phyloP scores from a whole-genome alignment of 805 yeast species.

The Cyberlindnera bimundalis region DNA sequence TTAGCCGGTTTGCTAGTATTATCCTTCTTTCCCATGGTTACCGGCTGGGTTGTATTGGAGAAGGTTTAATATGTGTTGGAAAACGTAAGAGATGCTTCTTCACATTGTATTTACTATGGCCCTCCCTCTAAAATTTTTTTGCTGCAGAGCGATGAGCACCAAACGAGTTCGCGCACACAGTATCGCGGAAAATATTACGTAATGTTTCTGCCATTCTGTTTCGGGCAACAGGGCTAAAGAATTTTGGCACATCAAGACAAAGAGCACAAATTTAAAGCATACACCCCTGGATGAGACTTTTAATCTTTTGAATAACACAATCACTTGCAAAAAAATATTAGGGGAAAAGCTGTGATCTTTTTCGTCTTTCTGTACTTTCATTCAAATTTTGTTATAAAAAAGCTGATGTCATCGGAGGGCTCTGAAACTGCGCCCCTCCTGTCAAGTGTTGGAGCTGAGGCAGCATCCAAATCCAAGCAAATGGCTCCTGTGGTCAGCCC shows the following conservation, averaged over 20 bases:
- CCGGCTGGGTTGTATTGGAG: neutral
- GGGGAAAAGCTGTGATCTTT: too few relatives aligned
- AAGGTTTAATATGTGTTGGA: neutral
- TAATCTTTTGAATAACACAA: too few relatives aligned
- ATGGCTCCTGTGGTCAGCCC: neutral
- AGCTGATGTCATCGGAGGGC: conserved; percentile 6
- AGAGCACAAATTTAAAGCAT: too few relatives aligned
- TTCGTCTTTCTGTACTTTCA: too few relatives aligned
- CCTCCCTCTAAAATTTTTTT: conserved; percentile 6
- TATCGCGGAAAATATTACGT: neutral
- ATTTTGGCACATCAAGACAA: conserved; percentile 2
- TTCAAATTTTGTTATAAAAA: neutral
- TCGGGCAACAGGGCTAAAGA: conserved; percentile 1
- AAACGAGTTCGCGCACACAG: conserved; percentile 4
- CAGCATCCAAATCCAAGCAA: conserved; percentile 2
- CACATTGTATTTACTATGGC: neutral
- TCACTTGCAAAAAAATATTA: too few relatives aligned
- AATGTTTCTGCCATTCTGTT: neutral
- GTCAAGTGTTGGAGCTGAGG: neutral
- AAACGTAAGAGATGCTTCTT: neutral
- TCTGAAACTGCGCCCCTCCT: conserved; percentile 11
- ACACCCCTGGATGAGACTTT: too few relatives aligned
- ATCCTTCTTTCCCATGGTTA: conserved; percentile 21
- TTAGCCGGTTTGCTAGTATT: conserved; percentile 48
- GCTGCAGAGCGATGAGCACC: conserved; percentile 5